These are phyloP conservation scores for Gaertneriomyces semiglobifer DNA, from an alignment of 192 early-diverging fungal species.

Conservation along the genomic window DNA sequence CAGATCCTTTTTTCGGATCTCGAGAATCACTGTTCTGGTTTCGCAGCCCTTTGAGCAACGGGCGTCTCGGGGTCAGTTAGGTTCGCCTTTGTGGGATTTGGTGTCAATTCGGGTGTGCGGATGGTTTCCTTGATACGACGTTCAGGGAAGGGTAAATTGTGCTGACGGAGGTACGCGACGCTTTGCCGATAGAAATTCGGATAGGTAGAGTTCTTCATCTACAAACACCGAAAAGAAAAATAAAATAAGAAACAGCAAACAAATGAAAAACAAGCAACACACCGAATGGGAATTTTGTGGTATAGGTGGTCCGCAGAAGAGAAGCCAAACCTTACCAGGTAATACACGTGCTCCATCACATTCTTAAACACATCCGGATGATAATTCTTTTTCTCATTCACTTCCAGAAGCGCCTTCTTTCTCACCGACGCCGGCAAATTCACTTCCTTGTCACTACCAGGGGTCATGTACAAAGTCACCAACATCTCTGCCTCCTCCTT, in stretches of 20 bases:
- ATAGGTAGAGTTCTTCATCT: constrained; percentile 32
- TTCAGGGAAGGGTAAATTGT: not conserved
- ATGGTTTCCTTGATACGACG: not conserved
- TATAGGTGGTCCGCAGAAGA: not conserved
- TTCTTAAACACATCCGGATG: constrained; percentile 35
- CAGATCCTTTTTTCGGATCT: too few species aligned
- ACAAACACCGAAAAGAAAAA: not conserved
- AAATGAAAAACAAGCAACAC: constrained; percentile 6
- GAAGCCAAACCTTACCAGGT: constrained; percentile 6
- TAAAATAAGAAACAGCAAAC: not conserved
- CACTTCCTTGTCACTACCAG: constrained; percentile 30
- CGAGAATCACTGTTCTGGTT: too few species aligned
- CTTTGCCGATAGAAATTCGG: constrained; percentile 26
- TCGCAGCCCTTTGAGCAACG: too few species aligned
- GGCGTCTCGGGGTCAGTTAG: too few species aligned
- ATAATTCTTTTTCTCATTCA: constrained; percentile 33
- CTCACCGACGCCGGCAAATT: constrained; percentile 30
- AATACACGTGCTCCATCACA: constrained; percentile 29
- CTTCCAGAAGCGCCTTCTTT: constrained; percentile 29
- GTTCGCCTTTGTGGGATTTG: too few species aligned
- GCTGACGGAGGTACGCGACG: not conserved
- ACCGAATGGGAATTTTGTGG: not conserved
- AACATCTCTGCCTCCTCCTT: constrained; percentile 28
- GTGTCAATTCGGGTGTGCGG: too few species aligned
- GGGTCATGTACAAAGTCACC: constrained; percentile 15